Conservation (phyloP, 192 early-diverging fungal species). For the Coemansia sp. region DNA sequence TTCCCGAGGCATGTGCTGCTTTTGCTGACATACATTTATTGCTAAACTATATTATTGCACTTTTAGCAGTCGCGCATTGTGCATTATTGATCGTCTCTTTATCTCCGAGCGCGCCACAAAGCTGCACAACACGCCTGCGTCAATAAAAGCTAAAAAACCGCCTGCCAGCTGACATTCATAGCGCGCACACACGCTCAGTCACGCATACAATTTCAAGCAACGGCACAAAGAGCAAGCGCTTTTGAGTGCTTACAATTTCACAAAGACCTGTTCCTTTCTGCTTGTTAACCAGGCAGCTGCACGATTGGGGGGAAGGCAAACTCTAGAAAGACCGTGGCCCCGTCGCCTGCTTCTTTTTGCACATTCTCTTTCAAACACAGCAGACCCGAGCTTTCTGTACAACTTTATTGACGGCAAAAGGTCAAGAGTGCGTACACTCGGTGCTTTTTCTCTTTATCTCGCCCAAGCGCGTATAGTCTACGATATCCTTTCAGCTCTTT, state of each 20-base stretch:
- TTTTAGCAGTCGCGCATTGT: slow-evolving; percentile 13
- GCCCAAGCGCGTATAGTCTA: neutral
- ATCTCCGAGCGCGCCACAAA: slow-evolving; percentile 15
- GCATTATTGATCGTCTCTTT: slow-evolving; percentile 21
- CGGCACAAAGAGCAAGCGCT: slow-evolving; percentile 8
- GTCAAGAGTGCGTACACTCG: too few species aligned
- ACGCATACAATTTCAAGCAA: slow-evolving; percentile 9
- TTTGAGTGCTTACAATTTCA: neutral
- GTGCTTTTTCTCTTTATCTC: neutral
- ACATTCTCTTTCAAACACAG: slow-evolving; percentile 7
- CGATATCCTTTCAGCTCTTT: neutral
- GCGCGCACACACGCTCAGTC: slow-evolving; percentile 6
- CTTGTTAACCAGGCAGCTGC: slow-evolving; percentile 2
- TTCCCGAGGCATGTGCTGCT: neutral
- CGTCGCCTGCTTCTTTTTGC: neutral
- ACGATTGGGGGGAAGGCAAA: slow-evolving; percentile 6
- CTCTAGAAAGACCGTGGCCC: slow-evolving; percentile 7
- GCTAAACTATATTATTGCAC: neutral
- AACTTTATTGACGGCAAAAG: too few species aligned
- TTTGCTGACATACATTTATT: neutral
- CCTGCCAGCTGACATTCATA: too few species aligned
- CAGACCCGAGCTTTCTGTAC: too few species aligned
- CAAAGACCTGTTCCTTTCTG: slow-evolving; percentile 9
- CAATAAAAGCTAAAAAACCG: neutral
- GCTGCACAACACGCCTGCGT: slow-evolving; percentile 3